Conservation (phyloP, 2,329 filamentous ascomycete species). For the Stylonectria norvegica region DNA sequence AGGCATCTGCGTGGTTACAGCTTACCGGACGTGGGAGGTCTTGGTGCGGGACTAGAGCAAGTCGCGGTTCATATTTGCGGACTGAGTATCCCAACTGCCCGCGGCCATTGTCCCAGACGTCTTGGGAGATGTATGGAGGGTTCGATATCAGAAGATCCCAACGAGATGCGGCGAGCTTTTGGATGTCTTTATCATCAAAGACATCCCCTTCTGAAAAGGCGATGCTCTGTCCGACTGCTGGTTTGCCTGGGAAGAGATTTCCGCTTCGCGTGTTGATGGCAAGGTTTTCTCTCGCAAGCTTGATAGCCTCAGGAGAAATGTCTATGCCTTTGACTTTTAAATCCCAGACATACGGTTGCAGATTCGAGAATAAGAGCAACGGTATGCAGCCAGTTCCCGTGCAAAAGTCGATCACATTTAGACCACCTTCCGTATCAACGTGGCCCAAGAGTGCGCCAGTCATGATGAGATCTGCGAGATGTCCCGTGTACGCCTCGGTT, state of each 20-base stretch:
- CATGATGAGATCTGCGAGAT: slow-evolving; percentile 49
- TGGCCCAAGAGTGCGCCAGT: slow-evolving; percentile 12
- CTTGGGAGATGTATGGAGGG: slow-evolving; percentile 80
- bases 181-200: slow-evolving; percentile 42
- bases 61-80: slow-evolving; percentile 72
- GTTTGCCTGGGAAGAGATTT: slow-evolving; percentile 17
- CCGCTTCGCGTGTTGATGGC: slow-evolving; percentile 41
- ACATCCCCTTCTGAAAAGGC: slow-evolving; percentile 49
- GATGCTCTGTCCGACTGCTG: slow-evolving; percentile 29
- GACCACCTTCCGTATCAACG: slow-evolving; percentile 14
- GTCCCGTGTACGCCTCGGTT: slow-evolving; percentile 64
- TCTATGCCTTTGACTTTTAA: slow-evolving; percentile 68
- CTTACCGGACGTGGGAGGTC: slow-evolving; percentile 27
- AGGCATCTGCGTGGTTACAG: slow-evolving; percentile 49
- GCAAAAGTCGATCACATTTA: slow-evolving; percentile 79
- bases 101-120: slow-evolving; percentile 37
- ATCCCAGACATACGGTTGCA: slow-evolving; percentile 39
- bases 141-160: slow-evolving; percentile 78
- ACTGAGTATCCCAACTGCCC: slow-evolving; percentile 66
- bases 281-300: slow-evolving; percentile 64
- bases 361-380: slow-evolving; percentile 65
- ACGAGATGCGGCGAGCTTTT: slow-evolving; percentile 15
- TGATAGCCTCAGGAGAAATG: slow-evolving; percentile 62
- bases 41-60: slow-evolving; percentile 65
- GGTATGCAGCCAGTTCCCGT: slow-evolving; percentile 90